Percentiles rank a stretch among this genome's conserved stretches.
Conservation (phyloP, 805 yeast genomes). For the Maudiozyma barnettii region DNA sequence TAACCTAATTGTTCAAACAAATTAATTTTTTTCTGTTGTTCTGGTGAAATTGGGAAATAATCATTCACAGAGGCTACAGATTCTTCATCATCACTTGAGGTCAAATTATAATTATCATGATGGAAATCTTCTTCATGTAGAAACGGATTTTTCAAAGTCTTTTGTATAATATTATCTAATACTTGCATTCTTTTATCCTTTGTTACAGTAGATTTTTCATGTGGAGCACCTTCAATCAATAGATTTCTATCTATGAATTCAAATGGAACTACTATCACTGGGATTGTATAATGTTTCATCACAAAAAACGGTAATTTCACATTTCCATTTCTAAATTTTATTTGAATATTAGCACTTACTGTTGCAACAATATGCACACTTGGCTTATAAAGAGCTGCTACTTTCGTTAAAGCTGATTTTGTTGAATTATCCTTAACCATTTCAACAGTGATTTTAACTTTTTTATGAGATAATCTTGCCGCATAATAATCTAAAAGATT, state of each 20-base stretch:
- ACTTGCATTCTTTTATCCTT: constrained; percentile 5
- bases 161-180: constrained; percentile 13
- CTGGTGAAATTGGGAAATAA: constrained; percentile 23
- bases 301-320: constrained; percentile 28
- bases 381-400: constrained; percentile 23
- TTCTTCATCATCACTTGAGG: constrained; percentile 9
- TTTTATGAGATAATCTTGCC: constrained; percentile 13
- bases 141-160: constrained; percentile 21
- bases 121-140: neutral
- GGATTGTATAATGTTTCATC: constrained; percentile 24
- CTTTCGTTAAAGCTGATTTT: constrained; percentile 16
- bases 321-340: constrained; percentile 29
- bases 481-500: constrained; percentile 22
- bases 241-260: constrained; percentile 26
- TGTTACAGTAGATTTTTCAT: neutral
- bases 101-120: constrained; percentile 2
- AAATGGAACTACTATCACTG: constrained; percentile 25
- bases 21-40: constrained; percentile 17
- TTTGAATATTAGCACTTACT: constrained; percentile 28
- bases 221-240: constrained; percentile 12
- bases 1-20: constrained; percentile 24
- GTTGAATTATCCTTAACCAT: constrained; percentile 22
- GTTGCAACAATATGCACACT: constrained; percentile 26
- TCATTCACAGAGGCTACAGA: constrained; percentile 19
- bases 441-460: constrained; percentile 26